Conservation (phyloP, 768 basidiomycete species). For the Hericium erinaceus region DNA sequence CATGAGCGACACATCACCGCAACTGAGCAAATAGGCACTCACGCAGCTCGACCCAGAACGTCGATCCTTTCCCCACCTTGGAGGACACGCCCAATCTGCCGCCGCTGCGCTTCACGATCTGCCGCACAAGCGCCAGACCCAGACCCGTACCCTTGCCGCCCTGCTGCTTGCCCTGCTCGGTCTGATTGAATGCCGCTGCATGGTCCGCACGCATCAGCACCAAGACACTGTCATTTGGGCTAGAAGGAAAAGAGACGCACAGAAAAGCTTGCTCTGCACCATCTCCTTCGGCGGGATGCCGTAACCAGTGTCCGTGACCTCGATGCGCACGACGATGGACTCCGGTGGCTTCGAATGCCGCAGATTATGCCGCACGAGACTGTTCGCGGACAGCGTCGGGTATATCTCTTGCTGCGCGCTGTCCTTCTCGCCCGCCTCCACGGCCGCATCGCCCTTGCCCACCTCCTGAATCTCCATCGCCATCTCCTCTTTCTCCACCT, state of each 20-base stretch:
- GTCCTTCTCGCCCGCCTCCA: neutral
- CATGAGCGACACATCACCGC: neutral
- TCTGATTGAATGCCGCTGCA: conserved; percentile 68
- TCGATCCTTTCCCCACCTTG: conserved; percentile 59
- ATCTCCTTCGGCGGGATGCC: conserved; percentile 62
- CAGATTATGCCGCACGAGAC: conserved; percentile 42
- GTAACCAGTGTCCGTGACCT: conserved; percentile 69
- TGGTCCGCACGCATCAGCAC: neutral
- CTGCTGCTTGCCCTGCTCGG: conserved; percentile 66
- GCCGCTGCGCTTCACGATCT: conserved; percentile 42
- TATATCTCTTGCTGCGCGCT: neutral
- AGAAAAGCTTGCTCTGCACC: conserved; percentile 60
- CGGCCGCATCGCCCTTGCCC: neutral
- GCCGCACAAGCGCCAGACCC: conserved; percentile 41
- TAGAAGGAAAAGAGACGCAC: conserved; percentile 27
- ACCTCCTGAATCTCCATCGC: neutral
- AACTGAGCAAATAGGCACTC: conserved; percentile 13
- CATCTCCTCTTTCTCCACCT: neutral
- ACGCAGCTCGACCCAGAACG: conserved; percentile 83
- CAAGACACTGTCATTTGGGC: neutral
- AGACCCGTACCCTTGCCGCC: conserved; percentile 46
- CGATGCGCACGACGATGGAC: conserved; percentile 73
- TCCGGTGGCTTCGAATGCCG: conserved; percentile 38
- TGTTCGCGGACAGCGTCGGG: conserved; percentile 19
- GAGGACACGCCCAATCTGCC: conserved; percentile 34